These are phyloP conservation scores for Marasmius tenuissimus DNA, from an alignment of 1,284 basidiomycete species.

Conservation along the genomic window DNA sequence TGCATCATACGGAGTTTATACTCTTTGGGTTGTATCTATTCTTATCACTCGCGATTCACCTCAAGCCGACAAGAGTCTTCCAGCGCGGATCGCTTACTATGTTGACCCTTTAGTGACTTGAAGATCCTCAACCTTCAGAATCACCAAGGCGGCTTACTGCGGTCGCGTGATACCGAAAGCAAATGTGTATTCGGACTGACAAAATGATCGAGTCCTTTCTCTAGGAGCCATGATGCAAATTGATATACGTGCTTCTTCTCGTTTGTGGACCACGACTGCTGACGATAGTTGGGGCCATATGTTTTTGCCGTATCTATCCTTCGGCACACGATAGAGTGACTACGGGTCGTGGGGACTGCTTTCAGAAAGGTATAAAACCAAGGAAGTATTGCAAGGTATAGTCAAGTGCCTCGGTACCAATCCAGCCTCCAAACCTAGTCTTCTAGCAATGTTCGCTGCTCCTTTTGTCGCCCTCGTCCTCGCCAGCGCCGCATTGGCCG, in stretches of 20 bases:
- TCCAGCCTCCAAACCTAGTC: neutral
- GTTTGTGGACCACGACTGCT: too few relatives aligned
- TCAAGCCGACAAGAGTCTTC: too few relatives aligned
- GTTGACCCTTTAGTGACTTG: too few relatives aligned
- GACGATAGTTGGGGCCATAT: neutral
- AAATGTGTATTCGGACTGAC: too few relatives aligned
- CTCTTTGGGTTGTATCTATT: too few relatives aligned
- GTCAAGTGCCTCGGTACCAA: neutral
- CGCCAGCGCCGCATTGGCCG: constrained; percentile 26
- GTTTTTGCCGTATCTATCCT: neutral
- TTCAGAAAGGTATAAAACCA: neutral
- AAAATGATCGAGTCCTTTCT: neutral
- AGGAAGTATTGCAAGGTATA: neutral
- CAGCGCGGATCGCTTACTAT: too few relatives aligned
- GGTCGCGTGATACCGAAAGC: too few relatives aligned
- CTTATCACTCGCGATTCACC: too few relatives aligned
- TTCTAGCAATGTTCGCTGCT: constrained; percentile 2
- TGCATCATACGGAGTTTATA: too few relatives aligned
- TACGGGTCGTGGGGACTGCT: neutral
- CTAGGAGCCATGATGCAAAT: neutral
- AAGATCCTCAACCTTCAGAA: too few relatives aligned
- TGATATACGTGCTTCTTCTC: neutral
- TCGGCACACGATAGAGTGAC: neutral
- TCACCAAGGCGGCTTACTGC: too few relatives aligned
- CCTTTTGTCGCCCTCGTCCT: constrained; percentile 27